Base-by-base conservation (phyloP, 176 grass and related monocot species). In the Triticum aestivum region DNA sequence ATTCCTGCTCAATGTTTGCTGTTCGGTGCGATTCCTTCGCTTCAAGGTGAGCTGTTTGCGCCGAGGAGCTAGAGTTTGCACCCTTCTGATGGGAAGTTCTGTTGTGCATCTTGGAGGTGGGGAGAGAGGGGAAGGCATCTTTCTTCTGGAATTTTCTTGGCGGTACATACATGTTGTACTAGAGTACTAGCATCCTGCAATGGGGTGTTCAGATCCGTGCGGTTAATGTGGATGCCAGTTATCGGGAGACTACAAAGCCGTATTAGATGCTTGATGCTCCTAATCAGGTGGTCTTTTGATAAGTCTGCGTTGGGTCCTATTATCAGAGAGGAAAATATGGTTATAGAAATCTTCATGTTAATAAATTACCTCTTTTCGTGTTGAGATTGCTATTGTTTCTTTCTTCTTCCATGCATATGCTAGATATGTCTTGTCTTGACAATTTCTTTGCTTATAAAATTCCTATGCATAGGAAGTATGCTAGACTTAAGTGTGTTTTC, bases 141-240 rank as follows among this genome's bases (percentile, higher is more conserved):
- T 42, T 65, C 12, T 77, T 45, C 81, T 23, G 42, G 39, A 65
- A 73, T 39, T 61, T 81, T 9, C 14, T 74, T 49, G 44, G 47
- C 30, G 14, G 44, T 52, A 74, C 71, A 54, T 54, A 69, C 49
- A 62, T 69, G 56, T 27, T 83, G 84, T 84, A 83, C 85, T 79
- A 9, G 80, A 52, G 67, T 45, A 66, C 59, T 86, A 59, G 3
- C 49, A 33, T 68, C 34, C 38, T 61, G 37, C 34, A 54, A 9
- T 26, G 65, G 42, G 70, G 30, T 82, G 51, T 68, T 85, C 77
- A 63, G 77, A 80, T 77, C 63, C 23, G 63, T 77, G 70, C 77
- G 30, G n/a, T 69, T 81, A 81, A 70, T 80, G 62, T 21, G 85
- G 86, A 51, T 84, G 49, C 39, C 5, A n/a, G 17, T 15, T 32